phyloP scores from a whole-genome alignment of 306 rosid species.

The Canavalia gladiata region DNA sequence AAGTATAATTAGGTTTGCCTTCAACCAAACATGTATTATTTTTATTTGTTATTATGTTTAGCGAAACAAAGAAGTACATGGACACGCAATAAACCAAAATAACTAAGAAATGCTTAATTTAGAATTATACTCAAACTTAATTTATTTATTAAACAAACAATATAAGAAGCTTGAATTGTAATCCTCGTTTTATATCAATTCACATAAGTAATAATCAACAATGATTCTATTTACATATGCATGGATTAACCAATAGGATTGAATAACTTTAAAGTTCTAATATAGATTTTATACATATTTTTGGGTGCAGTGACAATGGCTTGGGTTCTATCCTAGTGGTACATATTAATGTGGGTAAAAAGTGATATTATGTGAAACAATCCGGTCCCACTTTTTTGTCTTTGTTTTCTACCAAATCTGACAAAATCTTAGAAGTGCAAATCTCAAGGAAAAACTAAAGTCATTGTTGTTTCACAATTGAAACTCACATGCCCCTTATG shows the following conservation, averaged over 20 bases:
- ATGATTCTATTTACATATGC: not conserved
- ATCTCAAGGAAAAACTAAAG: not conserved
- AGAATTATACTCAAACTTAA: not conserved
- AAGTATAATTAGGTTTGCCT: not conserved
- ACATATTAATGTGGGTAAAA: not conserved
- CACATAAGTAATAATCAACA: not conserved
- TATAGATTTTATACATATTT: too few species aligned
- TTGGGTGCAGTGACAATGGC: too few species aligned
- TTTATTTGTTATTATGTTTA: not conserved
- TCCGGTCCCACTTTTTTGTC: not conserved
- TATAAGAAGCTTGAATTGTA: not conserved
- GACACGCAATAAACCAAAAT: not conserved
- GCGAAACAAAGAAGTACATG: not conserved
- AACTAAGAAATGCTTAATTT: not conserved
- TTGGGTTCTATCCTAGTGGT: too few species aligned
- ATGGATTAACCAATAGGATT: not conserved
- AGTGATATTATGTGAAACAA: not conserved
- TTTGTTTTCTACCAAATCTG: not conserved
- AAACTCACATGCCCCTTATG: not conserved
- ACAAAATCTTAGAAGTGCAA: not conserved
- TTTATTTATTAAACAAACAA: not conserved
- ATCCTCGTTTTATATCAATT: not conserved
- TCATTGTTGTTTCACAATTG: not conserved
- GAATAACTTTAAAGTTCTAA: too few species aligned
- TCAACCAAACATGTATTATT: not conserved